Conservation (phyloP, 345 rosid genomes). For the Theobroma cacao region DNA sequence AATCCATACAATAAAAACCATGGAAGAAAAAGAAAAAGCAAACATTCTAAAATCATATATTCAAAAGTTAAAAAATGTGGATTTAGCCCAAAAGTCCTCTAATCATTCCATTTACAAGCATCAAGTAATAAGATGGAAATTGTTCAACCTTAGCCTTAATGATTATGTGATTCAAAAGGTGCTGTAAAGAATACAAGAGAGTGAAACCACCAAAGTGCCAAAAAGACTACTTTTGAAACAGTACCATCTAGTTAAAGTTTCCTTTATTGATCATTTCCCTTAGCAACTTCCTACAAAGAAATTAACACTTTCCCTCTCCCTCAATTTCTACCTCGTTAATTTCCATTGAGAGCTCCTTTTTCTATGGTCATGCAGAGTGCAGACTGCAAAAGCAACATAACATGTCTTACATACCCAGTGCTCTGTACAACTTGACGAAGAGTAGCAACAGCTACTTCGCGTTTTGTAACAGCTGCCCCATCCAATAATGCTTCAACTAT, state of each 20-base stretch:
- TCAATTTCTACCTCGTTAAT: not conserved
- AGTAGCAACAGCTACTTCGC: constrained; percentile 98
- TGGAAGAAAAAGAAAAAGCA: not conserved
- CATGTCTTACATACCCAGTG: constrained; percentile 67
- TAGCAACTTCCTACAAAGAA: not conserved
- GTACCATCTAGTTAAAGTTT: not conserved
- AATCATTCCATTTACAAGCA: not conserved
- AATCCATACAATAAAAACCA: constrained; percentile 9
- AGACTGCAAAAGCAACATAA: constrained; percentile 5
- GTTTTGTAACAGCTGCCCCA: constrained; percentile 93
- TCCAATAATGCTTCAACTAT: constrained; percentile 96
- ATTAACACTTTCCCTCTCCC: not conserved
- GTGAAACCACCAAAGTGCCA: not conserved
- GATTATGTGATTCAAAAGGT: not conserved
- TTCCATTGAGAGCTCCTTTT: not conserved
- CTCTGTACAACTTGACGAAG: constrained; percentile 98
- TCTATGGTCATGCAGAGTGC: not conserved
- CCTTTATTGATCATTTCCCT: not conserved
- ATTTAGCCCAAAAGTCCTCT: not conserved
- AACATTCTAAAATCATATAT: too few species aligned
- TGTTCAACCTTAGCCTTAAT: not conserved
- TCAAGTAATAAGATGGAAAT: not conserved
- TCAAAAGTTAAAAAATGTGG: not conserved
- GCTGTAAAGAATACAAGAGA: too few species aligned
- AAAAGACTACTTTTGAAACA: not conserved